phyloP scores from a whole-genome alignment of 805 yeast species.

The Kluyveromyces siamensis region DNA sequence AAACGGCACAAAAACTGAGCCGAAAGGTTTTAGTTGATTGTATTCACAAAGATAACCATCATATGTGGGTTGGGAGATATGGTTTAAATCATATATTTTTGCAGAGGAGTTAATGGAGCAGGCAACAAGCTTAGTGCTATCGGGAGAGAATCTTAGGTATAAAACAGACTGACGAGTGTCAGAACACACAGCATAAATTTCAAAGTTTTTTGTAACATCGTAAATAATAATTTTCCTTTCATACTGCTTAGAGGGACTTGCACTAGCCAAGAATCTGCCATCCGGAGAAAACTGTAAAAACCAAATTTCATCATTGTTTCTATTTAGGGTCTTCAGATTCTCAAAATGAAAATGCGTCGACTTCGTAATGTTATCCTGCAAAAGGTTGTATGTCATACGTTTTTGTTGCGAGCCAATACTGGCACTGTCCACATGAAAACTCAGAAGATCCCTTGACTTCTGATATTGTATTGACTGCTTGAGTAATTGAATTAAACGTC shows the following conservation, averaged over 20 bases:
- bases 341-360: constrained; percentile 14
- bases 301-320: constrained; percentile 78
- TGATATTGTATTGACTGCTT: constrained; percentile 45
- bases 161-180: constrained; percentile 49
- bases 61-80: constrained; percentile 23
- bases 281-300: constrained; percentile 65
- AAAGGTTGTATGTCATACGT: constrained; percentile 12
- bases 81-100: constrained; percentile 55
- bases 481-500: constrained; percentile 40
- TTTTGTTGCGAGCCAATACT: constrained; percentile 12
- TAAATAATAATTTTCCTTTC: constrained; percentile 54
- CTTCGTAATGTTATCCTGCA: constrained; percentile 14
- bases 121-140: constrained; percentile 56
- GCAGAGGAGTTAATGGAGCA: constrained; percentile 67
- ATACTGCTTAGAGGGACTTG: constrained; percentile 43
- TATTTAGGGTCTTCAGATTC: constrained; percentile 19
- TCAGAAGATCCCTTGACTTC: constrained; percentile 28
- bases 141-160: constrained; percentile 68
- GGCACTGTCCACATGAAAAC: constrained; percentile 20
- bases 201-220: constrained; percentile 44
- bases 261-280: constrained; percentile 70
- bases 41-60: constrained; percentile 15
- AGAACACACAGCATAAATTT: constrained; percentile 29
- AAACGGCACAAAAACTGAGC: not conserved
- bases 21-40: constrained; percentile 11